Evolutionary conservation across 2,329 filamentous ascomycete species (phyloP).

Genomic region (Neonectria neomacrospora): DNA sequence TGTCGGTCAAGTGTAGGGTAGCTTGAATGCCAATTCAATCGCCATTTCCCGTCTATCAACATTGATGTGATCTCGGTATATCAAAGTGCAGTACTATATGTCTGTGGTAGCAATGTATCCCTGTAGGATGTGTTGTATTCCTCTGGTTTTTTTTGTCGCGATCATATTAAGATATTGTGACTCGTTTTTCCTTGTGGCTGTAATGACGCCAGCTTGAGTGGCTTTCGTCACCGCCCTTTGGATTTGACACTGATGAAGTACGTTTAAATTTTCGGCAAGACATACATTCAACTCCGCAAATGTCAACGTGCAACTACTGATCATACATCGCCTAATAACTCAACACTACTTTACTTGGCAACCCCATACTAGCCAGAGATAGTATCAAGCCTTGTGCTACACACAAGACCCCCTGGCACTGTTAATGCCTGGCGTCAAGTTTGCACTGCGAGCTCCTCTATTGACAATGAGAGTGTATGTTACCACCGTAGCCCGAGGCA

Average conservation of each 20-base stretch:
- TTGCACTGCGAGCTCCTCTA: not conserved
- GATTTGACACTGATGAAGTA: not conserved
- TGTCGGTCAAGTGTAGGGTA: constrained; percentile 3
- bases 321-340: not conserved
- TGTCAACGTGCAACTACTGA: not conserved
- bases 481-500: not conserved
- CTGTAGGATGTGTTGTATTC: not conserved
- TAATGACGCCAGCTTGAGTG: not conserved
- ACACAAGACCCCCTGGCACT: not conserved
- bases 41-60: not conserved
- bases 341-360: not conserved
- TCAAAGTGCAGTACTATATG: not conserved
- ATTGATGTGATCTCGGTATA: too few species aligned
- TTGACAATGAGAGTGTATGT: not conserved
- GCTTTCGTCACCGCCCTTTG: not conserved
- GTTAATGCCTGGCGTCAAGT: not conserved
- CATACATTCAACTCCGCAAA: not conserved
- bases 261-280: not conserved
- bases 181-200: not conserved
- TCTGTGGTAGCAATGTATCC: not conserved
- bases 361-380: not conserved
- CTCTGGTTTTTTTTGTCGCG: not conserved
- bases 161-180: not conserved
- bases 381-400: not conserved
- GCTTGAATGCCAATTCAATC: not conserved